Percentiles rank a stretch among this genome's conserved stretches.
Evolutionary conservation across 306 rosid genomes (phyloP).

Genomic region (Quillaja saponaria): DNA sequence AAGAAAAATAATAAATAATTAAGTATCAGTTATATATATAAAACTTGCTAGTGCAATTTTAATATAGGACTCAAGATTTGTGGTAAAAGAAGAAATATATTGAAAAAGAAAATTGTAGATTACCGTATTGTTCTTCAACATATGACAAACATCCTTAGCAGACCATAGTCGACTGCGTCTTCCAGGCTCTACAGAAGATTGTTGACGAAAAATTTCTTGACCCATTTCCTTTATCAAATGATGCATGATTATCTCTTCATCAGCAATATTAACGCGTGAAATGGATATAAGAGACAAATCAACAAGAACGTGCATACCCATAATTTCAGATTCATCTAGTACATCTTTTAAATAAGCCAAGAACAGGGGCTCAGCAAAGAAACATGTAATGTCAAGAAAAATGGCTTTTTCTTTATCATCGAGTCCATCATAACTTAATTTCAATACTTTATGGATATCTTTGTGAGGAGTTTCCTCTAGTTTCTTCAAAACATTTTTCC

Average conservation of each 20-base stretch:
- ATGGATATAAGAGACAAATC: background rate
- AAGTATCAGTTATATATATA: too few species aligned
- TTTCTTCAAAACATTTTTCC: constrained; percentile 1
- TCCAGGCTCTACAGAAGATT: background rate
- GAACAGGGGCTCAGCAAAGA: background rate
- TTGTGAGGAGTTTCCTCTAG: background rate
- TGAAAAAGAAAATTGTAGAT: too few species aligned
- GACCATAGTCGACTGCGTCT: constrained; percentile 18
- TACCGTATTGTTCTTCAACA: constrained; percentile 10
- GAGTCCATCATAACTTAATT: constrained; percentile 13
- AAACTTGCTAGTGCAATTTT: too few species aligned
- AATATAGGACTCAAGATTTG: too few species aligned
- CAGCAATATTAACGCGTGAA: too few species aligned
- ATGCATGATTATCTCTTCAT: constrained; percentile 24
- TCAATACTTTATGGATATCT: background rate
- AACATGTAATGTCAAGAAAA: background rate
- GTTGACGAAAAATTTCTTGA: background rate
- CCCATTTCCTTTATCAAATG: constrained; percentile 18
- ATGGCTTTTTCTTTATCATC: background rate
- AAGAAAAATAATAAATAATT: too few species aligned
- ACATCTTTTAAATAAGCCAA: background rate
- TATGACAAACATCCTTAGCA: background rate
- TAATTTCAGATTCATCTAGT: background rate
- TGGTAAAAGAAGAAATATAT: too few species aligned
- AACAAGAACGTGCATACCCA: background rate